Evolutionary conservation across 148 eudicot species (phyloP), one percentile per base, ranked within the genome.

Genomic region (Talinum fruticosum): DNA sequence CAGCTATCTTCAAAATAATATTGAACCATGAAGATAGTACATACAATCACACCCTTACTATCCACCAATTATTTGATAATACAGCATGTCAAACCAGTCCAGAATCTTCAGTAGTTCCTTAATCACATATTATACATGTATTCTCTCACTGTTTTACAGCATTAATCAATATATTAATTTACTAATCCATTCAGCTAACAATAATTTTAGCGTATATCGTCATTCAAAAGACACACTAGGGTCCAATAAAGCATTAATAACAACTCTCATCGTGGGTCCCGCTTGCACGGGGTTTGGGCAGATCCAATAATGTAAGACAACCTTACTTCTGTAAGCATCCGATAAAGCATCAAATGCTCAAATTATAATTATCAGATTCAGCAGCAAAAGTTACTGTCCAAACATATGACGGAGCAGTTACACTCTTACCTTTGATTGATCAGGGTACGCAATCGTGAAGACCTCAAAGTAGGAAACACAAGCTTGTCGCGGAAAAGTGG

Each of bases 401-500:
- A 41, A 12, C 47, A n/a, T 62, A 62, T 28, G 30, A 69, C 33
- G 4, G 19, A 59, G 32, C 35, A 61, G 64, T n/a, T 47, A 49
- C 44, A 24, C 19, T 59, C 45, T 67, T 87, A 93, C 97, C 97
- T 93, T 79, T 93, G 97, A 80, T 93, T 93, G 66, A 93, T 91
- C 75, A 93, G 78, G 45, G 97, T 93, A 66, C 96, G 90, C 89
- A 93, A 83, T 84, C 97, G 90, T 53, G 96, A 89, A 4, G 96
- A 87, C 87, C 87, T 88, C 66, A 93, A 72, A 44, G 90, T 87
- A 33, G 97, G 97, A 71, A 89, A 91, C 49, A 78, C 88, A 72
- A 93, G 91, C 88, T 93, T 93, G 72, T 91, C 97, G 4, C 93
- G 91, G 80, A 93, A 89, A 59, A 91, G 92, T 26, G 97, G 96